Evolutionary conservation across 805 yeast genomes (phyloP).

Genomic region (Yamadazyma takamatsuzukensis): DNA sequence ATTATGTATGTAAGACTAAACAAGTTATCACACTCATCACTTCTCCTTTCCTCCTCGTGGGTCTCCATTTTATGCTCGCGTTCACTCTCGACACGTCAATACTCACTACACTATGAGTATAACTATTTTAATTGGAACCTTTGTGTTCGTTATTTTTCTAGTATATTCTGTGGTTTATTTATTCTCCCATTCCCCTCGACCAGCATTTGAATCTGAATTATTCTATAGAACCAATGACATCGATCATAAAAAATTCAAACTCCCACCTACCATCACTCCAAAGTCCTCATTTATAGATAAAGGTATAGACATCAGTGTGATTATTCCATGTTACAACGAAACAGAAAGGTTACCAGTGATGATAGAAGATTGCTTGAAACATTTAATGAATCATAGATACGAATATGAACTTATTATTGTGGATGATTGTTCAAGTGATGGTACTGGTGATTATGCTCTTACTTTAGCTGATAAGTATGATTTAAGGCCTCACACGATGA

Average conservation of each 20-base stretch:
- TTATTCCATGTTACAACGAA: conserved; percentile 94
- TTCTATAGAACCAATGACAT: conserved; percentile 48
- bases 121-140: too few relatives aligned
- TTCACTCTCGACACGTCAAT: too few relatives aligned
- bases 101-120: too few relatives aligned
- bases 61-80: too few relatives aligned
- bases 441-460: conserved; percentile 70
- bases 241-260: conserved; percentile 21
- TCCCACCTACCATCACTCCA: conserved; percentile 30
- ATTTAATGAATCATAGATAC: conserved; percentile 38
- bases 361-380: conserved; percentile 66
- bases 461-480: conserved; percentile 49
- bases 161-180: conserved; percentile 41
- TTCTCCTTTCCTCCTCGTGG: too few relatives aligned
- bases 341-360: conserved; percentile 63
- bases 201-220: conserved; percentile 50
- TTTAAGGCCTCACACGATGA: conserved; percentile 54
- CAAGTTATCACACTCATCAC: too few relatives aligned
- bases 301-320: conserved; percentile 62
- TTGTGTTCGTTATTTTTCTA: conserved; percentile 5
- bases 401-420: conserved; percentile 77
- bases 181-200: conserved; percentile 64
- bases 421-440: conserved; percentile 89
- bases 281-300: conserved; percentile 18
- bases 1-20: too few relatives aligned